Evolutionary conservation across 495 filamentous ascomycete genomes (phyloP), one percentile per base, ranked within the genome.

Genomic region (Lasiosphaeria hispida): DNA sequence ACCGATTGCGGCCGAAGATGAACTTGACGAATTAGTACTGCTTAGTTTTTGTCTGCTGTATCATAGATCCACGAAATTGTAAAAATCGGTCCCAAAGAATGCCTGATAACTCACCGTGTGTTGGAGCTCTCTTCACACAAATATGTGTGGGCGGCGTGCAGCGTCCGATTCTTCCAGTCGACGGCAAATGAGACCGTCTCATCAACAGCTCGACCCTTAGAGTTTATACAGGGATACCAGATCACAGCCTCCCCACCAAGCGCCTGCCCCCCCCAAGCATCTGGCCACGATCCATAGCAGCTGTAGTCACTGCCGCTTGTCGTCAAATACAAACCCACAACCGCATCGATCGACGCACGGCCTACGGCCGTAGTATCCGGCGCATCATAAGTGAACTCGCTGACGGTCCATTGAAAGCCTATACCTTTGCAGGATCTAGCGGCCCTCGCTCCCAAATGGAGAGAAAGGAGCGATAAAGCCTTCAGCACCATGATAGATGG

Each of bases 351-450:
- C 8, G 49, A 33, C 15, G 35, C 49, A 1, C 36, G 34, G 3
- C 49, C 49, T 10, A 15, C n/a, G 3, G 33, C 49, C 7, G 49
- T 52, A 0, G 35, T 34, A 36, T 52, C 49, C 11, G 49, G 35
- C 33, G 35, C 49, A 17, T 52, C 49, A n/a, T 52, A 52, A 0
- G 49, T 52, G 33, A 13, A 52, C 15, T 52, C 49, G 35, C 35
- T 39, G 14, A 52, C 9, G 34, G 49, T 39, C 49, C 49, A 52
- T 23, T 40, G 35, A 8, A 40, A 30, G 5, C 2, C 23, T 30
- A 30, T 30, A 5, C 23, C 5, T 5, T 30, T 5, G 23, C 23
- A 30, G 23, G 23, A 30, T 30, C 23, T 30, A 30, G 23, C 23
- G 23, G 23, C 23, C 23, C 23, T 30, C 23, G 23, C 23, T 30